phyloP scores from a whole-genome alignment of 371 early-diverging fungal genomes.

The Rhizopus microsporus region DNA sequence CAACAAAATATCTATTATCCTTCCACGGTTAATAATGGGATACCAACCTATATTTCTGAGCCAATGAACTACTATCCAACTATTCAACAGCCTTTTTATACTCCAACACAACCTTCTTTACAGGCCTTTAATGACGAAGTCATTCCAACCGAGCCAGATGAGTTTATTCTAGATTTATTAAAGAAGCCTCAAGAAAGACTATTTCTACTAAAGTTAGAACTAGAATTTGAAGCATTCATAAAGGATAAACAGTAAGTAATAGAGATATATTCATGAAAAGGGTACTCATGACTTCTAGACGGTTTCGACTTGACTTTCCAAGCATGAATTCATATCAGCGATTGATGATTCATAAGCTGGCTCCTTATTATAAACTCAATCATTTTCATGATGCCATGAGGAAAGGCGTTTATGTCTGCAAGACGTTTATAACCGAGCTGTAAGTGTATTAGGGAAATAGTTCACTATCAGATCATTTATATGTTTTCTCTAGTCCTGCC shows the following conservation, averaged over 20 bases:
- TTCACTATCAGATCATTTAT: not conserved
- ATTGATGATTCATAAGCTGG: conserved; percentile 73
- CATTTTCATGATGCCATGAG: conserved; percentile 65
- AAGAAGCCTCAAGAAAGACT: conserved; percentile 69
- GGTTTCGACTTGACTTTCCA: conserved; percentile 65
- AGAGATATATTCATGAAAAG: not conserved
- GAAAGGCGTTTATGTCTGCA: conserved; percentile 64
- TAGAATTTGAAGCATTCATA: conserved; percentile 68
- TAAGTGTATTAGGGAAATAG: conserved; percentile 32
- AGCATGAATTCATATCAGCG: conserved; percentile 81
- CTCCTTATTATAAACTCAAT: conserved; percentile 69
- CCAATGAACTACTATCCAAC: not conserved
- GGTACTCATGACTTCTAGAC: conserved; percentile 31
- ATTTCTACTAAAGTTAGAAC: conserved; percentile 72
- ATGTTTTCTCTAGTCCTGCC: conserved; percentile 36
- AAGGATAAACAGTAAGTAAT: conserved; percentile 55
- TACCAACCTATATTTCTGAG: not conserved
- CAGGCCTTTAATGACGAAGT: conserved; percentile 20
- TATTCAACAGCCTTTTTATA: conserved; percentile 2
- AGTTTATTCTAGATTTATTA: conserved; percentile 64
- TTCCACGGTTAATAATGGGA: not conserved
- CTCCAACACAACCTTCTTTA: conserved; percentile 1
- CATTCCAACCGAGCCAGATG: conserved; percentile 46
- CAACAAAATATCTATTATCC: not conserved
- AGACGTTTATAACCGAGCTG: conserved; percentile 61